Evolutionary conservation across 2,329 filamentous ascomycete species (phyloP).

Genomic region (Aspergillus texensis): DNA sequence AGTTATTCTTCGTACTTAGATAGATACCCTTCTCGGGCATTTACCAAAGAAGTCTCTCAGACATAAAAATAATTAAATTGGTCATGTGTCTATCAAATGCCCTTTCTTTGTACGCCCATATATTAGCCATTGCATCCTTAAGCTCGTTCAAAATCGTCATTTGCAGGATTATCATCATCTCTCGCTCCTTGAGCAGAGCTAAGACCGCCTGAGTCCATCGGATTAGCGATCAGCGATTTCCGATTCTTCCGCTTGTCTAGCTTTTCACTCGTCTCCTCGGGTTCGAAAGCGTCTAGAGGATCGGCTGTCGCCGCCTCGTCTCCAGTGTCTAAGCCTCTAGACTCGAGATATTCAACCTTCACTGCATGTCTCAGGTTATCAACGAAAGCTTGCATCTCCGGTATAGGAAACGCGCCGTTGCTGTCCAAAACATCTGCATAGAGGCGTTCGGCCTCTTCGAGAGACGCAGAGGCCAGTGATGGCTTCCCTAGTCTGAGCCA

Average conservation of each 20-base stretch:
- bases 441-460: slow-evolving; percentile 67
- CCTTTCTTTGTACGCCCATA: slow-evolving; percentile 23
- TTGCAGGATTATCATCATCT: slow-evolving; percentile 37
- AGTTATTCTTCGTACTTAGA: not conserved
- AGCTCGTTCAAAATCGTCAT: slow-evolving; percentile 54
- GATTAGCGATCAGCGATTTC: slow-evolving; percentile 56
- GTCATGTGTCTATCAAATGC: slow-evolving; percentile 24
- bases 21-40: not conserved
- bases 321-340: slow-evolving; percentile 39
- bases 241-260: slow-evolving; percentile 58
- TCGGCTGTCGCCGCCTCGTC: slow-evolving; percentile 33
- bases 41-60: slow-evolving; percentile 2
- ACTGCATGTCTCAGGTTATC: slow-evolving; percentile 47
- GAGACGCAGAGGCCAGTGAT: slow-evolving; percentile 74
- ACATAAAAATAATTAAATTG: slow-evolving; percentile 12
- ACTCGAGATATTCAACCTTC: slow-evolving; percentile 47
- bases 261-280: slow-evolving; percentile 55
- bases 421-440: slow-evolving; percentile 50
- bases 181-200: slow-evolving; percentile 35
- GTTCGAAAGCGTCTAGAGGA: slow-evolving; percentile 32
- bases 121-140: slow-evolving; percentile 21
- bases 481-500: slow-evolving; percentile 80
- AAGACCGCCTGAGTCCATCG: slow-evolving; percentile 58
- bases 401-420: slow-evolving; percentile 50
- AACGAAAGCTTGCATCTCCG: slow-evolving; percentile 54